Evolutionary conservation across 768 basidiomycete genomes (phyloP).

Genomic region (Hygrocybe punicea): DNA sequence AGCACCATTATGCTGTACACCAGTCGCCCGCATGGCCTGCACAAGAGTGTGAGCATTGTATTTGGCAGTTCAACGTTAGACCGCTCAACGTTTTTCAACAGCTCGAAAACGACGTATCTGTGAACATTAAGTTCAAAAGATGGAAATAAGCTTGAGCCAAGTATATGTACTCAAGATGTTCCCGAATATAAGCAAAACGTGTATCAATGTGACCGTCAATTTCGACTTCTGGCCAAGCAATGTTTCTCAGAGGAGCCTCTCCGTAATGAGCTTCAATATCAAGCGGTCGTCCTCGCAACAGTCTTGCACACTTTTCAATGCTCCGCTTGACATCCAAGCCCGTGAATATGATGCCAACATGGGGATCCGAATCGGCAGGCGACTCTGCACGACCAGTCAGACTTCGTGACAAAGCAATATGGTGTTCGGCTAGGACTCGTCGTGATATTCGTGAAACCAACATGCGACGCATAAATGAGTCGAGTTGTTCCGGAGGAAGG

Average conservation of each 20-base stretch:
- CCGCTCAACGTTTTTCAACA: constrained; percentile 77
- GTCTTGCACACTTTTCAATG: constrained; percentile 62
- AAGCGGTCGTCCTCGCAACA: constrained; percentile 50
- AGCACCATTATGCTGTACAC: constrained; percentile 44
- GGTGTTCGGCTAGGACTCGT: constrained; percentile 85
- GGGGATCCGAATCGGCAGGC: constrained; percentile 47
- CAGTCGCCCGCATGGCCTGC: constrained; percentile 75
- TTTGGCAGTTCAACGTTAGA: background rate
- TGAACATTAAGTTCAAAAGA: background rate
- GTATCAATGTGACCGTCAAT: constrained; percentile 72
- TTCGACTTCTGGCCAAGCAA: constrained; percentile 58
- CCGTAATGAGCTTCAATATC: constrained; percentile 40
- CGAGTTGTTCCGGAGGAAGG: constrained; percentile 72
- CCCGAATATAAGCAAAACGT: constrained; percentile 77
- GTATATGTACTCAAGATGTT: constrained; percentile 72
- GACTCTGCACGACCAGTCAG: constrained; percentile 39
- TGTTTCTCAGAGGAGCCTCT: constrained; percentile 21
- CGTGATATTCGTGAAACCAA: constrained; percentile 86
- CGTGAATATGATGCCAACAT: constrained; percentile 85
- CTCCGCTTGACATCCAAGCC: constrained; percentile 65
- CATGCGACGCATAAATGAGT: constrained; percentile 89
- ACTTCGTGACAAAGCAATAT: constrained; percentile 72
- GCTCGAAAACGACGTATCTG: constrained; percentile 83
- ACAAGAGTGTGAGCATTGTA: background rate
- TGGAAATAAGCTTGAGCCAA: background rate